A percentile compares a stretch with the other conserved stretches of the same genome.
Evolutionary conservation across 768 basidiomycete species (phyloP).

Genomic region (Lactarius indigo): DNA sequence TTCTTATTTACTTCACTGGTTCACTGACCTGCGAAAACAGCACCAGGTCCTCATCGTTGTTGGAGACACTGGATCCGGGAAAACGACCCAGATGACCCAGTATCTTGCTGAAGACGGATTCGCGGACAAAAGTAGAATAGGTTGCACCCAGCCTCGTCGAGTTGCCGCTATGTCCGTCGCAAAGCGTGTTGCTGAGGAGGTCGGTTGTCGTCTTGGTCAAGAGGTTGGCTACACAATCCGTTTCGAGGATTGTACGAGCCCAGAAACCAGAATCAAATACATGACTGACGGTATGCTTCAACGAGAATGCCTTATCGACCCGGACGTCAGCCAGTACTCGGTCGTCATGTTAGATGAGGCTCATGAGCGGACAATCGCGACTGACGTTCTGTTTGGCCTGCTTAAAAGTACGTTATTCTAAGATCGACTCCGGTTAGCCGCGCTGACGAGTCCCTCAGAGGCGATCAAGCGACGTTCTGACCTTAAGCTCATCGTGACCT

Average conservation of each 20-base stretch:
- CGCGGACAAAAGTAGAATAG: conserved; percentile 86
- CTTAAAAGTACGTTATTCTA: conserved; percentile 66
- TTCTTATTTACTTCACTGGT: conserved; percentile 2
- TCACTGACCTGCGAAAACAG: conserved; percentile 39
- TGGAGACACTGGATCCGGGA: conserved; percentile 97
- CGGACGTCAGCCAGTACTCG: conserved; percentile 87
- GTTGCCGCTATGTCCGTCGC: conserved; percentile 99
- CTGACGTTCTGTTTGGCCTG: conserved; percentile 95
- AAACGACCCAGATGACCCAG: conserved; percentile 99
- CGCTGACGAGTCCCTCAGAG: conserved; percentile 50
- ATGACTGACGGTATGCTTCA: conserved; percentile 99
- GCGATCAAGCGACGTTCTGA: conserved; percentile 92
- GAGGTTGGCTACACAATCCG: conserved; percentile 99
- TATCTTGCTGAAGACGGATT: conserved; percentile 95
- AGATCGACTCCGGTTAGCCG: not conserved
- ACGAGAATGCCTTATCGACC: conserved; percentile 94
- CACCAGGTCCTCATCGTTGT: conserved; percentile 98
- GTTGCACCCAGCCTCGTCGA: conserved; percentile 98
- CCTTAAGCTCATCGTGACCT: conserved; percentile 96
- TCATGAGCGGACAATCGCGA: conserved; percentile 97
- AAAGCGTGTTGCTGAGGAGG: conserved; percentile 97
- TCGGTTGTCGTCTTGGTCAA: conserved; percentile 94
- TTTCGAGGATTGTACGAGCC: conserved; percentile 98
- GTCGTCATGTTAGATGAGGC: conserved; percentile 99
- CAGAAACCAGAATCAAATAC: conserved; percentile 99